Base-by-base conservation (phyloP, 352 stramenopile genomes). In the Pythium folliculosum region DNA sequence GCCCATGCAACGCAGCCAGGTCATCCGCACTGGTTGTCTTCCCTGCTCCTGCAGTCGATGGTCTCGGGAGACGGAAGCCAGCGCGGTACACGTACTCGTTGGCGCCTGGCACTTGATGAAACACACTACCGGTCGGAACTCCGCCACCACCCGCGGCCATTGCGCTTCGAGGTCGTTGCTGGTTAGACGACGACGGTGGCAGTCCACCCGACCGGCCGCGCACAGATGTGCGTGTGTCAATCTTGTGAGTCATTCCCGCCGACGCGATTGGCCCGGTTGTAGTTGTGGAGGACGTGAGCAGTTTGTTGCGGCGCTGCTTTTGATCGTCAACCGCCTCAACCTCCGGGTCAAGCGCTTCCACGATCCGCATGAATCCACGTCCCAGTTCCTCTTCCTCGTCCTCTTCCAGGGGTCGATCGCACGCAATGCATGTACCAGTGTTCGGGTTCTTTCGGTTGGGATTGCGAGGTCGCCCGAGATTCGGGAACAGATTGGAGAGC, bases 401-500 rank as follows among this genome's bases (percentile, higher is more conserved):
- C 21, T 73, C 67, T 25, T 89, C 78, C 9, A 90, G 75, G 17
- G 82, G 82, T 0, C 82, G 80, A 35, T 90, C 78, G 21, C 82
- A 90, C 0, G 82, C 82, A 21, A 90, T 88, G 49, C 82, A 90
- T 5, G 82, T 89, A 0, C 80, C 78, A 8, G 79, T 62, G n/a
- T 77, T 50, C 13, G 32, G 58, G 0, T 70, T 67, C 4, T 67
- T 52, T 10, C 75, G 50, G 10, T 70, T 62, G 1, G 78, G 67
- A 23, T 80, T 73, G 22, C 67, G 73, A 3, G 75, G 71, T 21
- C 75, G 69, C 1, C 77, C 80, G 0, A 65, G 45, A 50, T 88
- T 90, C 0, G 82, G 78, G 44, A 90, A 90, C 5, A 90, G 57
- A 30, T 90, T 89, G 10, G 80, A 77, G 23, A 90, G 74, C 1